Conservation (phyloP, 176 grass and related monocot genomes). For the Phragmites australis region DNA sequence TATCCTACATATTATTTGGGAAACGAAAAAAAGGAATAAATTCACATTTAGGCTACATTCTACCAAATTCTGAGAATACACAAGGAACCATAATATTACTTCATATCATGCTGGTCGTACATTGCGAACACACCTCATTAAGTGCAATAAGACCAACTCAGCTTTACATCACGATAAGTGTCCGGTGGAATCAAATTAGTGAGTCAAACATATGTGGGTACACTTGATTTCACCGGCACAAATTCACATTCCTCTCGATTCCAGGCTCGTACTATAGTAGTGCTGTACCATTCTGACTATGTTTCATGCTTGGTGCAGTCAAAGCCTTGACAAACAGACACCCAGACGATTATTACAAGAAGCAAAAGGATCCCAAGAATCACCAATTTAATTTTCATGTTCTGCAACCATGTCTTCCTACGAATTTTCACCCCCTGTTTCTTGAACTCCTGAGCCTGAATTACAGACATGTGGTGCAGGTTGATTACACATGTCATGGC, state of each 20-base stretch:
- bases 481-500: not conserved
- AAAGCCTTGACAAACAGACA: conserved; percentile 90
- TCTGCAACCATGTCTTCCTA: conserved; percentile 88
- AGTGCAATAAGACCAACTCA: conserved; percentile 16
- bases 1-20: not conserved
- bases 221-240: conserved; percentile 20
- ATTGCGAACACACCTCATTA: conserved; percentile 1
- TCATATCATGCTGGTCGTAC: conserved; percentile 24
- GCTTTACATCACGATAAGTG: conserved; percentile 28
- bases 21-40: not conserved
- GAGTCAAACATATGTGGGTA: not conserved
- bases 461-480: not conserved
- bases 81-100: conserved; percentile 8
- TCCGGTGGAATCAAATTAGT: not conserved
- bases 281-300: conserved; percentile 3
- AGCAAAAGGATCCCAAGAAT: conserved; percentile 81
- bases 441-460: conserved; percentile 89
- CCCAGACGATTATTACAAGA: conserved; percentile 83
- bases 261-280: conserved; percentile 10
- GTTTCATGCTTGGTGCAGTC: conserved; percentile 88
- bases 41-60: not conserved
- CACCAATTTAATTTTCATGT: conserved; percentile 92
- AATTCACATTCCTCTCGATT: not conserved
- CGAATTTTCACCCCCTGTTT: conserved; percentile 84
- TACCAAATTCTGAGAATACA: not conserved